phyloP scores from a whole-genome alignment of 305 asterid genomes.

The Plantago lanceolata region DNA sequence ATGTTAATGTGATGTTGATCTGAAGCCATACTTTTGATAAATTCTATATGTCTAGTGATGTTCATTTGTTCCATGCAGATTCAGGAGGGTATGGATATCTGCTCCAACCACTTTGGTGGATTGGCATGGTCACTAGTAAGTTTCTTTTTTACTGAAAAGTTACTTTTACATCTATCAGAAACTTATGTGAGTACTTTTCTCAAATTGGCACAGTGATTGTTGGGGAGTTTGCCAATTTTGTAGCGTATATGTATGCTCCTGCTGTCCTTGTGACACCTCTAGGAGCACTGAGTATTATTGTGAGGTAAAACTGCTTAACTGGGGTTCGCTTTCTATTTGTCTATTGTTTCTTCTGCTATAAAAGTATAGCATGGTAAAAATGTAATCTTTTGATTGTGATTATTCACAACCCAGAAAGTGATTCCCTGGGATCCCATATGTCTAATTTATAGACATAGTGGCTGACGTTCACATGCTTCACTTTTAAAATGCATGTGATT shows the following conservation, averaged over 20 bases:
- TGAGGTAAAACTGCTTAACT: constrained; percentile 45
- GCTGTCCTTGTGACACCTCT: constrained; percentile 93
- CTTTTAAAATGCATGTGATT: too few species aligned
- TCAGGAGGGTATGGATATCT: constrained; percentile 83
- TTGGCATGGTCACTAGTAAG: constrained; percentile 84
- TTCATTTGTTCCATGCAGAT: constrained; percentile 35
- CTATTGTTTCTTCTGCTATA: background rate
- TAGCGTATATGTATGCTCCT: constrained; percentile 88
- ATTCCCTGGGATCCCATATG: background rate
- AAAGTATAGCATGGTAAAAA: background rate
- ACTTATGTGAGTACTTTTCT: constrained; percentile 3
- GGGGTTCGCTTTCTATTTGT: background rate
- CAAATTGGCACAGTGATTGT: constrained; percentile 50
- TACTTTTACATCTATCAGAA: constrained; percentile 6
- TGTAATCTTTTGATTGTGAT: background rate
- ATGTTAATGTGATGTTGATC: constrained; percentile 4
- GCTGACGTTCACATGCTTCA: background rate
- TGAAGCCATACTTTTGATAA: background rate
- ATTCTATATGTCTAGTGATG: background rate
- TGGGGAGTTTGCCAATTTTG: constrained; percentile 83
- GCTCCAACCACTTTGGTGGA: constrained; percentile 88
- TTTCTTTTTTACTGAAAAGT: constrained; percentile 15
- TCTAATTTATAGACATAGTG: background rate
- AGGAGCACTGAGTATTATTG: constrained; percentile 87
- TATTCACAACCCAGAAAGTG: background rate